Evolutionary conservation across 768 basidiomycete species (phyloP).

Genomic region (Trametes cingulata): DNA sequence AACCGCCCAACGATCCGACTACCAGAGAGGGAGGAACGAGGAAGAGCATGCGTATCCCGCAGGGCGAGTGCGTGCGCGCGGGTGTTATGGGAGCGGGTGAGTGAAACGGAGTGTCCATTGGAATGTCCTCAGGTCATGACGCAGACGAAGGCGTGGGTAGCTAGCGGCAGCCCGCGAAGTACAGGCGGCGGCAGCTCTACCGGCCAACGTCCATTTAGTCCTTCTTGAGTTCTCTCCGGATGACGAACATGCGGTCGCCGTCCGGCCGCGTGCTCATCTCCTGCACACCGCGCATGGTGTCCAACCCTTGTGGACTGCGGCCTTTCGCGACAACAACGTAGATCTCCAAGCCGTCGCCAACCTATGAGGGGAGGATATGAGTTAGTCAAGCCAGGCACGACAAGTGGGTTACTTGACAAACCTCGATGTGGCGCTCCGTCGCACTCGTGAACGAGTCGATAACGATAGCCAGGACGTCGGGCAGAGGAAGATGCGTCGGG

Average conservation of each 20-base stretch:
- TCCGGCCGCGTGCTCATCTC: slow-evolving; percentile 64
- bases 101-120: slow-evolving; percentile 16
- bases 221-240: slow-evolving; percentile 80
- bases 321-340: slow-evolving; percentile 80
- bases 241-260: slow-evolving; percentile 74
- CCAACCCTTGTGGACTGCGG: slow-evolving; percentile 59
- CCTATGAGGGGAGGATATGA: slow-evolving; percentile 46
- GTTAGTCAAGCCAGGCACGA: background rate
- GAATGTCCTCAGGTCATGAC: slow-evolving; percentile 9
- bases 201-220: slow-evolving; percentile 45
- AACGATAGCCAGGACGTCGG: slow-evolving; percentile 80
- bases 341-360: slow-evolving; percentile 94
- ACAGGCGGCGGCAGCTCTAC: background rate
- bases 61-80: slow-evolving; percentile 2
- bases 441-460: slow-evolving; percentile 97
- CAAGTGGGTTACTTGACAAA: slow-evolving; percentile 32
- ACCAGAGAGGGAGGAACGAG: background rate
- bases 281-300: slow-evolving; percentile 53
- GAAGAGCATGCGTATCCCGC: background rate
- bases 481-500: slow-evolving; percentile 79
- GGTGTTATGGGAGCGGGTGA: background rate
- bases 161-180: background rate
- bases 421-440: slow-evolving; percentile 98
- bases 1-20: slow-evolving; percentile 1
- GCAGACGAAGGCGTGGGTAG: slow-evolving; percentile 3